phyloP scores from a whole-genome alignment of 2,329 filamentous ascomycete genomes.

The Xylaria sp. region DNA sequence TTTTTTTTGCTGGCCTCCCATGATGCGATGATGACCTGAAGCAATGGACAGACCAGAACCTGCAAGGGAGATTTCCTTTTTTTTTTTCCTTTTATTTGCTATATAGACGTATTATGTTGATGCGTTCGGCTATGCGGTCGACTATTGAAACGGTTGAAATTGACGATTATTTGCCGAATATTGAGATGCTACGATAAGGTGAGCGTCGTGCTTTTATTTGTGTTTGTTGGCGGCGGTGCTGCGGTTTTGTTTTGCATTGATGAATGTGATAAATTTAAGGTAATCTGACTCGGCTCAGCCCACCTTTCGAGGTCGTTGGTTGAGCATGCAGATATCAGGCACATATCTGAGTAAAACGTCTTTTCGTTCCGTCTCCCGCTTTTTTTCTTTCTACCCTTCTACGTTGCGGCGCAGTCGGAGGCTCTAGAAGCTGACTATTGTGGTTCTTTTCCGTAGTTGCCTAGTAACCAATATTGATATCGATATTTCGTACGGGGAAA shows the following conservation, averaged over 20 bases:
- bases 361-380: too few species aligned
- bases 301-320: slow-evolving; percentile 23
- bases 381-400: not conserved
- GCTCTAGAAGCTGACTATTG: slow-evolving; percentile 7
- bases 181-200: slow-evolving; percentile 1
- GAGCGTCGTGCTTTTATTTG: slow-evolving; percentile 2
- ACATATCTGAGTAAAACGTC: slow-evolving; percentile 24
- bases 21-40: slow-evolving; percentile 65
- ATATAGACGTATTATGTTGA: too few species aligned
- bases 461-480: not conserved
- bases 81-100: too few species aligned
- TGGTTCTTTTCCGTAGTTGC: not conserved
- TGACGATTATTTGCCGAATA: not conserved
- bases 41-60: slow-evolving; percentile 47
- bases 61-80: too few species aligned
- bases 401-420: not conserved
- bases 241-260: slow-evolving; percentile 16
- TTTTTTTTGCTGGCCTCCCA: slow-evolving; percentile 54
- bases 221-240: not conserved
- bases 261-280: slow-evolving; percentile 27
- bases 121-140: too few species aligned
- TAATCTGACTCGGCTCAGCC: slow-evolving; percentile 33
- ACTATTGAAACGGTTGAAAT: not conserved
- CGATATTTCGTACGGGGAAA: too few species aligned
- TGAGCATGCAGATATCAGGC: slow-evolving; percentile 30